Conservation (phyloP, 2,329 filamentous ascomycete genomes). For the Juglanconis oblonga region DNA sequence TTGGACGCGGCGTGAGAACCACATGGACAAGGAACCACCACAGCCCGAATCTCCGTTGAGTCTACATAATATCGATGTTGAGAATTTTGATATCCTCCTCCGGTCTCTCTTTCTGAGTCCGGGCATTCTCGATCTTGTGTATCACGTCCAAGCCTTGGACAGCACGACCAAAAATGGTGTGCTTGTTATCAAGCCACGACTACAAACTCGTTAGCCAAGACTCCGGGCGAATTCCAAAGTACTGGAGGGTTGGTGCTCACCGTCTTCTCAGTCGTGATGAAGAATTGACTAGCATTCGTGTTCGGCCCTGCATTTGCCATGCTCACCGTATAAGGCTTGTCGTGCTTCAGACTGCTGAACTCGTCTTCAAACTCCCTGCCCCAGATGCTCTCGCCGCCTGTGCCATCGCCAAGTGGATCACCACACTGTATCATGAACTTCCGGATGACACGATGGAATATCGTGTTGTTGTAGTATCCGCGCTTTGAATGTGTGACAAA, state of each 20-base stretch:
- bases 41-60: neutral
- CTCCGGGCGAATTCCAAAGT: too few relatives aligned
- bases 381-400: constrained; percentile 90
- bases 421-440: constrained; percentile 97
- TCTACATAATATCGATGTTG: constrained; percentile 66
- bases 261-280: constrained; percentile 96
- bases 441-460: constrained; percentile 94
- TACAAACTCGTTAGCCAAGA: constrained; percentile 33
- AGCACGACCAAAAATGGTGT: constrained; percentile 91
- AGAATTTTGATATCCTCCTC: constrained; percentile 97
- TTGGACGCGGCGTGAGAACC: neutral
- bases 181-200: constrained; percentile 93
- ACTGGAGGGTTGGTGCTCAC: constrained; percentile 43
- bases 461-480: constrained; percentile 95
- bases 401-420: constrained; percentile 84
- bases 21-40: neutral
- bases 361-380: constrained; percentile 91
- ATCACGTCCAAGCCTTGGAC: constrained; percentile 91
- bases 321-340: constrained; percentile 92
- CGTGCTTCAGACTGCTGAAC: constrained; percentile 85
- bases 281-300: constrained; percentile 96
- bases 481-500: constrained; percentile 88
- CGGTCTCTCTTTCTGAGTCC: constrained; percentile 86
- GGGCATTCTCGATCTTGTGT: constrained; percentile 89
- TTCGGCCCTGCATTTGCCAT: constrained; percentile 98